phyloP scores from a whole-genome alignment of 768 basidiomycete genomes.

The Phylloporus rhodoxanthus region DNA sequence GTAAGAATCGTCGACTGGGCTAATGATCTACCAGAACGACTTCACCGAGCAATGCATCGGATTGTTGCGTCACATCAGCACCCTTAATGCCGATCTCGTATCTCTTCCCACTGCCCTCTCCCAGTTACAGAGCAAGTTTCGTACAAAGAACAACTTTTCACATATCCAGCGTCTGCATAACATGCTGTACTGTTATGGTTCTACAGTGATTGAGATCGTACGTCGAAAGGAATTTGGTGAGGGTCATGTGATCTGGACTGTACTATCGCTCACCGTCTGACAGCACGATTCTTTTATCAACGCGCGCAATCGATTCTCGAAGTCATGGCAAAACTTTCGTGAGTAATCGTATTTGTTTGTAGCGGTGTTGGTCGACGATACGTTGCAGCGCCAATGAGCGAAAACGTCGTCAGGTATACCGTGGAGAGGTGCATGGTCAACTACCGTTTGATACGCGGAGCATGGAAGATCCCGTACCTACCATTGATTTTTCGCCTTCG shows the following conservation, averaged over 20 bases:
- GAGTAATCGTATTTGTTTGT: constrained; percentile 27
- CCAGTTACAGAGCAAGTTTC: constrained; percentile 63
- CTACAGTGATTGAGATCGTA: constrained; percentile 86
- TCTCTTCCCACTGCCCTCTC: constrained; percentile 61
- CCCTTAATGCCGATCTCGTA: constrained; percentile 76
- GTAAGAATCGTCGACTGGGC: not conserved
- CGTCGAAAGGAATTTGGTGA: constrained; percentile 84
- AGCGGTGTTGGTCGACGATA: constrained; percentile 1
- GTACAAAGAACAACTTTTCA: constrained; percentile 78
- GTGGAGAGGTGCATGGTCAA: constrained; percentile 76
- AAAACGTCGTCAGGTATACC: constrained; percentile 79
- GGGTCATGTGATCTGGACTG: constrained; percentile 18
- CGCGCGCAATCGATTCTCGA: constrained; percentile 77
- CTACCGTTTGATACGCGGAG: constrained; percentile 81
- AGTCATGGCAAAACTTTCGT: constrained; percentile 86
- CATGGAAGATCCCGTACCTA: constrained; percentile 75
- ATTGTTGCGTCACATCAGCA: constrained; percentile 68
- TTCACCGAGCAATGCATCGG: constrained; percentile 64
- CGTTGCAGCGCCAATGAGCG: constrained; percentile 60
- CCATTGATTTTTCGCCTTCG: constrained; percentile 71
- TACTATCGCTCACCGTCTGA: constrained; percentile 3
- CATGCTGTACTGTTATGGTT: constrained; percentile 89
- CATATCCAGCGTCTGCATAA: constrained; percentile 85
- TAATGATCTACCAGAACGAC: constrained; percentile 48
- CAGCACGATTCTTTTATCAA: constrained; percentile 76